Evolutionary conservation across 2,329 filamentous ascomycete species (phyloP).

Genomic region (Metarhizium rileyi): DNA sequence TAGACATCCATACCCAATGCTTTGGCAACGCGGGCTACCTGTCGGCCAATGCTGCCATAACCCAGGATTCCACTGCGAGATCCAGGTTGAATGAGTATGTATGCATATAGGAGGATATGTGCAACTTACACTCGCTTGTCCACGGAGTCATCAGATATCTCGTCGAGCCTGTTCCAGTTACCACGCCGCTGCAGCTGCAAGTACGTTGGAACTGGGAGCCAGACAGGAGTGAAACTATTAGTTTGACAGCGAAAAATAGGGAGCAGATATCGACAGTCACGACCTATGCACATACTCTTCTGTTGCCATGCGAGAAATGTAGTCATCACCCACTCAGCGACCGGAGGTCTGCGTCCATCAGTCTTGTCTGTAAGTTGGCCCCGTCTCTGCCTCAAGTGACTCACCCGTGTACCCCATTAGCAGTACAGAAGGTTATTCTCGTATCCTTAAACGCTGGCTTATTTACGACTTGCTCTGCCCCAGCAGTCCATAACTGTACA

Average conservation of each 20-base stretch:
- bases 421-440: not conserved
- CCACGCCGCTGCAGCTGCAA: not conserved
- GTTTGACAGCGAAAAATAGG: slow-evolving; percentile 44
- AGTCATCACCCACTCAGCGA: not conserved
- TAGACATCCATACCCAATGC: slow-evolving; percentile 58
- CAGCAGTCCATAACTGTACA: not conserved
- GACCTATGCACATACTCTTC: not conserved
- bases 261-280: too few species aligned
- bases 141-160: not conserved
- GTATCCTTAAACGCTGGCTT: not conserved
- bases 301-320: not conserved
- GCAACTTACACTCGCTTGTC: not conserved
- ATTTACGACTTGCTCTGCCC: not conserved
- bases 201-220: not conserved
- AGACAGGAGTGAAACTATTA: too few species aligned
- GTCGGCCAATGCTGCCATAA: slow-evolving; percentile 36
- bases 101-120: not conserved
- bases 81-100: slow-evolving; percentile 24
- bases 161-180: not conserved
- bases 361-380: not conserved
- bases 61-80: slow-evolving; percentile 33
- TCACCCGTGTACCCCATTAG: not conserved
- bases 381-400: not conserved
- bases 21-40: slow-evolving; percentile 36
- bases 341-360: not conserved